Evolutionary conservation across 23 red algal species (phyloP).

Genomic region (Gracilaria caudata): DNA sequence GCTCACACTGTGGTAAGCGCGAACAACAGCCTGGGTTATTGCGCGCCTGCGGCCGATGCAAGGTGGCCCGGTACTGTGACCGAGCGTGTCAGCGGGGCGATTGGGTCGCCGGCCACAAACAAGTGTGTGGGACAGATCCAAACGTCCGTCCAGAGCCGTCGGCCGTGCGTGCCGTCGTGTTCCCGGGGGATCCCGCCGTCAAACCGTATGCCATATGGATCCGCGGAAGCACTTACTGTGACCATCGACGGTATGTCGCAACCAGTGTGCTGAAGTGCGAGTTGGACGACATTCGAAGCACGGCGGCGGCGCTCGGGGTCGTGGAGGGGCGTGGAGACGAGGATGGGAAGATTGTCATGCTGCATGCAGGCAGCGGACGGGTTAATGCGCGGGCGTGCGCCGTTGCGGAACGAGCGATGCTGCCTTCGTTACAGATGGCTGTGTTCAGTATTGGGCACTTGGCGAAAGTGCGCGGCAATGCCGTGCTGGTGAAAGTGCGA

Average conservation of each 20-base stretch:
- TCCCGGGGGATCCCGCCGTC: constrained; percentile 15
- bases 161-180: constrained; percentile 21
- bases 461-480: neutral
- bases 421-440: neutral
- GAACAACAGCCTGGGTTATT: neutral
- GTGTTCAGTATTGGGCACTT: neutral
- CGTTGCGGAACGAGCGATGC: neutral
- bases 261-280: neutral
- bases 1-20: constrained; percentile 3
- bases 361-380: neutral
- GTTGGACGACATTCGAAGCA: neutral
- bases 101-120: constrained; percentile 1
- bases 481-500: neutral
- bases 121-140: neutral
- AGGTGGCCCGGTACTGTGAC: neutral
- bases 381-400: neutral
- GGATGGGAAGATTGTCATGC: neutral
- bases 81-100: neutral
- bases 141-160: constrained; percentile 6
- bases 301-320: neutral
- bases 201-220: constrained; percentile 14
- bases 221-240: neutral
- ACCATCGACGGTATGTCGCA: neutral
- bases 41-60: constrained; percentile 5
- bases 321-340: neutral